Conservation (phyloP, 306 rosid species). For the Cicer yamashitae region DNA sequence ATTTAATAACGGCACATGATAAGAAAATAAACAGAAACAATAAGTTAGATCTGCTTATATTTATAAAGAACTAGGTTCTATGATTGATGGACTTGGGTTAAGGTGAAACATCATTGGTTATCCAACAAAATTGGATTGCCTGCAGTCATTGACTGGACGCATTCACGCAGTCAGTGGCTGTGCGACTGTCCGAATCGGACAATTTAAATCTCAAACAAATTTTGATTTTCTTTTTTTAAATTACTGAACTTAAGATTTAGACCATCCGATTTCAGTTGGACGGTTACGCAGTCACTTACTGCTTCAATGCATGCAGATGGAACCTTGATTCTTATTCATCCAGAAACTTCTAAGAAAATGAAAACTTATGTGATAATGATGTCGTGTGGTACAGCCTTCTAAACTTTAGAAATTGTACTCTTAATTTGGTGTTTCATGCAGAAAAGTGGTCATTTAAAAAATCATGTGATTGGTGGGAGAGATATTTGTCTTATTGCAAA, state of each 20-base stretch:
- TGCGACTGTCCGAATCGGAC: too few relatives aligned
- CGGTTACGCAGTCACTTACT: too few relatives aligned
- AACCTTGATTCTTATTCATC: neutral
- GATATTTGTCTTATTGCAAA: neutral
- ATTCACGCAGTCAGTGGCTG: too few relatives aligned
- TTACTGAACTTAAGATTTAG: too few relatives aligned
- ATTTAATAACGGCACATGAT: neutral
- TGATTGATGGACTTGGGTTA: neutral
- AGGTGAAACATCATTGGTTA: neutral
- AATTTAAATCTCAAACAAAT: too few relatives aligned
- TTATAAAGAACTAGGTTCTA: neutral
- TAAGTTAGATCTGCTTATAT: neutral
- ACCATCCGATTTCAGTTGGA: too few relatives aligned
- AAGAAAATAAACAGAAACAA: neutral
- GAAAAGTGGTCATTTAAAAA: neutral
- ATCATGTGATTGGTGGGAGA: neutral
- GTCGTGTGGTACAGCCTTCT: neutral
- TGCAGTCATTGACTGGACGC: too few relatives aligned
- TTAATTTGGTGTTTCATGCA: neutral
- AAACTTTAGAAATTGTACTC: neutral
- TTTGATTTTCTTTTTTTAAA: too few relatives aligned
- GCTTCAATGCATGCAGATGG: too few relatives aligned
- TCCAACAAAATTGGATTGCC: too few relatives aligned
- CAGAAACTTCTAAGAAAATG: neutral
- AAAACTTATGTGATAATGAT: neutral